These are phyloP conservation scores for Ceratobasidium sp. DNA, from an alignment of 1,284 basidiomycete species.

Conservation along the genomic window DNA sequence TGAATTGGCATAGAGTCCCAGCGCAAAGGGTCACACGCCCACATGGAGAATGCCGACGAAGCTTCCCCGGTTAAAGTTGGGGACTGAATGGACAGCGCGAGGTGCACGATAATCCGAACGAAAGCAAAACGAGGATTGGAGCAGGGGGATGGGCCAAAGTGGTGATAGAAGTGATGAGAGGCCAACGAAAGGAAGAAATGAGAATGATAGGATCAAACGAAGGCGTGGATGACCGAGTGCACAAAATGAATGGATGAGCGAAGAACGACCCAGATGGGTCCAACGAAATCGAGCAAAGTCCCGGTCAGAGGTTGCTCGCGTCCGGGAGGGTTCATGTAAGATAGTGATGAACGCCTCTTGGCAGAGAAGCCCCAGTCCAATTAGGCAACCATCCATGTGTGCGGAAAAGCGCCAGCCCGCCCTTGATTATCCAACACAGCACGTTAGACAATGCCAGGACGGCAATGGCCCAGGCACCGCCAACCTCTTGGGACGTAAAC, in stretches of 20 bases:
- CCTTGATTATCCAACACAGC: neutral
- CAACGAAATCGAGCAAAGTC: conserved; percentile 11
- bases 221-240: neutral
- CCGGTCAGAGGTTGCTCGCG: neutral
- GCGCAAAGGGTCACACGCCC: neutral
- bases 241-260: neutral
- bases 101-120: neutral
- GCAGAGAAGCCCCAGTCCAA: neutral
- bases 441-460: too few relatives aligned
- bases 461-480: neutral
- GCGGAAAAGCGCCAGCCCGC: neutral
- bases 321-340: neutral
- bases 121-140: conserved; percentile 4
- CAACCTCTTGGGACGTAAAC: neutral
- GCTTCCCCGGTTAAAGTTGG: neutral
- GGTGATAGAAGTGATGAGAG: conserved; percentile 3
- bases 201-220: neutral
- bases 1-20: neutral
- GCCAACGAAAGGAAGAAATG: neutral
- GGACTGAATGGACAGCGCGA: conserved; percentile 16
- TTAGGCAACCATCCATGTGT: neutral
- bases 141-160: neutral
- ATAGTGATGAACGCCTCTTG: too few relatives aligned
- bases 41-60: conserved; percentile 24
- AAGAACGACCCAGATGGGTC: neutral